Conservation (phyloP, 768 basidiomycete species). For the Multifurca ochricompacta region DNA sequence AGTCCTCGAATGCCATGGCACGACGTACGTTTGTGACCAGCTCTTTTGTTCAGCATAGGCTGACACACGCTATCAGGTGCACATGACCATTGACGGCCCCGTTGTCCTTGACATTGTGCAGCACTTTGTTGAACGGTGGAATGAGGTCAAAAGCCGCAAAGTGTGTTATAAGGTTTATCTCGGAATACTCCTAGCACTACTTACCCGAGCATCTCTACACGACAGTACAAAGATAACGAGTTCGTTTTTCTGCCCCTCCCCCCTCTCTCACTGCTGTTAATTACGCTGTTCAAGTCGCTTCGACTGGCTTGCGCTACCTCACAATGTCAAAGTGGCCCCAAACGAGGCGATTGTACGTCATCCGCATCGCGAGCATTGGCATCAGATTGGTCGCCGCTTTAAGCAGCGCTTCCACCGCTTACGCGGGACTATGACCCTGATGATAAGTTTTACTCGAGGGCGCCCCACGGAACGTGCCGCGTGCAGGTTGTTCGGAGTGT, state of each 20-base stretch:
- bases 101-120: conserved; percentile 87
- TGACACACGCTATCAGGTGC: conserved; percentile 40
- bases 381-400: conserved; percentile 25
- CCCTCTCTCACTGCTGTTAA: neutral
- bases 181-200: neutral
- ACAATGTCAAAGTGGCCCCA: conserved; percentile 51
- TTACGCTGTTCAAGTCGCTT: conserved; percentile 33
- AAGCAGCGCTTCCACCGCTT: conserved; percentile 25
- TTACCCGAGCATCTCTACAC: neutral
- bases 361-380: conserved; percentile 61
- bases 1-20: conserved; percentile 91
- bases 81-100: conserved; percentile 77
- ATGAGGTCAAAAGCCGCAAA: conserved; percentile 81
- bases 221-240: conserved; percentile 36
- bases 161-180: conserved; percentile 28
- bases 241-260: conserved; percentile 27
- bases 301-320: conserved; percentile 75
- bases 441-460: conserved; percentile 30
- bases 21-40: conserved; percentile 50
- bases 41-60: neutral
- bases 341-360: conserved; percentile 66
- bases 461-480: conserved; percentile 46
- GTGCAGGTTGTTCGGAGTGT: conserved; percentile 84
- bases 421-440: conserved; percentile 32
- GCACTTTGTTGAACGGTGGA: conserved; percentile 91